A percentile compares a stretch with the other conserved stretches of the same genome.
Evolutionary conservation across 2,329 filamentous ascomycete species (phyloP).

Genomic region (Pseudocercospora pini-densiflorae): DNA sequence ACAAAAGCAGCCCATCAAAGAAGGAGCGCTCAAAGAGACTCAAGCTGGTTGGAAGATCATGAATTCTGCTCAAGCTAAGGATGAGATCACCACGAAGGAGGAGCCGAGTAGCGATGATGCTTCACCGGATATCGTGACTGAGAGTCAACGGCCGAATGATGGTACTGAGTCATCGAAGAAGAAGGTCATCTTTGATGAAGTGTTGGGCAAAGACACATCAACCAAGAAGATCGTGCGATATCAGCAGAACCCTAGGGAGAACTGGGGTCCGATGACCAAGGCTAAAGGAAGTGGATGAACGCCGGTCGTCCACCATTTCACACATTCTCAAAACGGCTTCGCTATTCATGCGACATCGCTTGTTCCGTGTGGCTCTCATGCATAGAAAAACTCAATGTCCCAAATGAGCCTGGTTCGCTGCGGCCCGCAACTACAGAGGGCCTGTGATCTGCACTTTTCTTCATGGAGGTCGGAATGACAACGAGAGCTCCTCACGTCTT

Average conservation of each 20-base stretch:
- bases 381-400: background rate
- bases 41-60: conserved; percentile 72
- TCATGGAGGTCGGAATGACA: background rate
- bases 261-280: conserved; percentile 84
- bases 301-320: background rate
- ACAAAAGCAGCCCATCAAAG: conserved; percentile 78
- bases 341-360: background rate
- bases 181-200: conserved; percentile 78
- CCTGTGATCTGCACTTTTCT: background rate
- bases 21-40: conserved; percentile 69
- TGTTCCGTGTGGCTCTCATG: too few species aligned
- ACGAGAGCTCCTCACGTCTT: background rate
- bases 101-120: conserved; percentile 18
- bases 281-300: conserved; percentile 46
- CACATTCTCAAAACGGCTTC: background rate
- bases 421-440: background rate
- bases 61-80: conserved; percentile 40
- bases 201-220: conserved; percentile 71
- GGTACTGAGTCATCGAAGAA: conserved; percentile 43
- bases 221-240: conserved; percentile 78
- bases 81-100: conserved; percentile 33
- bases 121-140: conserved; percentile 28
- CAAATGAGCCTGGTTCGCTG: background rate
- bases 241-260: conserved; percentile 85
- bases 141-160: conserved; percentile 14